Percentiles rank a stretch among this genome's conserved stretches.
Conservation (phyloP, 2,329 filamentous ascomycete genomes). For the Nemania abortiva region DNA sequence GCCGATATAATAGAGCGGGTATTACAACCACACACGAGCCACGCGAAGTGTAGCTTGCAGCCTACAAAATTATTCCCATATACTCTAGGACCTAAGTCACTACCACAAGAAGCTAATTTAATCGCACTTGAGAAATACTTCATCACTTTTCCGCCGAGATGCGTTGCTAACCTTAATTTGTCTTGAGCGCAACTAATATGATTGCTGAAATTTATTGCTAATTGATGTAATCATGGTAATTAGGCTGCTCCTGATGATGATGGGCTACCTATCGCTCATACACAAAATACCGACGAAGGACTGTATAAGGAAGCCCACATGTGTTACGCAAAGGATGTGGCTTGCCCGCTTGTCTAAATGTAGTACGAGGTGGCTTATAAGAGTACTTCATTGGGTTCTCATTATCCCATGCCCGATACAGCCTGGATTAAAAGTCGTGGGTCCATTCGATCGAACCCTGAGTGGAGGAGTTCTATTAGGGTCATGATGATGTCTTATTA, state of each 20-base stretch:
- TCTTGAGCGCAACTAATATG: not conserved
- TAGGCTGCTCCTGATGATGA: not conserved
- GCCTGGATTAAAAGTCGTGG: not conserved
- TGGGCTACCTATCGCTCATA: not conserved
- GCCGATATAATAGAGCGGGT: too few relatives aligned
- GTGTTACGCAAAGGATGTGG: not conserved
- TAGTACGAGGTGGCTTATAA: not conserved
- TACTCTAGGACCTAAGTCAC: too few relatives aligned
- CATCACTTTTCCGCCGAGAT: too few relatives aligned
- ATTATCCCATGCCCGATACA: not conserved
- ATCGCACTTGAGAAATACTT: too few relatives aligned
- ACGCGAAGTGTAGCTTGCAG: too few relatives aligned
- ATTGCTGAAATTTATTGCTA: not conserved
- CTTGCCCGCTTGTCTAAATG: conserved; percentile 1
- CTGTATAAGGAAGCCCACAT: not conserved
- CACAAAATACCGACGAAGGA: not conserved
- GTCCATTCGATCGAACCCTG: not conserved
- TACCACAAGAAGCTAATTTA: too few relatives aligned
- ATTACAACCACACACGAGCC: too few relatives aligned
- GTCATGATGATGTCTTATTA: not conserved
- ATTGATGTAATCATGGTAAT: not conserved
- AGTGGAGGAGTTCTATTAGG: not conserved
- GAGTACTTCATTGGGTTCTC: too few relatives aligned
- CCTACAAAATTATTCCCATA: too few relatives aligned
- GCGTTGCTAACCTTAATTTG: not conserved